Base-by-base conservation (phyloP, 208 protist species). In the Acanthamoeba royreba region DNA sequence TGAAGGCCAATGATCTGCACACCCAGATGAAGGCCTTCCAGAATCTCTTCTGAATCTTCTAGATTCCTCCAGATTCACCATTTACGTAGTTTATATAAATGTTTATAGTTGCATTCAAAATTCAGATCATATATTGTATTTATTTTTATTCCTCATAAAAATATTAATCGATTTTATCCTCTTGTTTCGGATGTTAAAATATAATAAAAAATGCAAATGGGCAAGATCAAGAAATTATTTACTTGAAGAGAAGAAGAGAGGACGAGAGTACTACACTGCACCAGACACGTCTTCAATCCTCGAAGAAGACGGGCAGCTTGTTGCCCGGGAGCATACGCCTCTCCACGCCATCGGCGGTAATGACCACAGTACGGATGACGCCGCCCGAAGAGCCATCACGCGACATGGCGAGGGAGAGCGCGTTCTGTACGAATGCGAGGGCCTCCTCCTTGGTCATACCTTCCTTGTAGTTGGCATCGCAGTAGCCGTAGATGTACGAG, bases 371-470 rank as follows among this genome's bases (percentile, higher is more conserved):
- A 49, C 99, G 97, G 88, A 99, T 99, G 52, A 99, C 96, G 69
- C 99, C 99, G 92, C 99, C 99, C 93, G 98, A 99, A 46, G 98
- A 99, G 55, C 99, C 99, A 95, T 99, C 99, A 85, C 99, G 97
- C 58, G 97, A 98, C 98, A 99, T 99, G 33, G 99, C 99, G 49
- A 99, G 98, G 17, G 99, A 98, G 31, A 99, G 97, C 1, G 99
- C 94, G 28, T 96, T 97, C 42, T 46, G 96, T 92, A 99, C 99
- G 95, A 99, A 99, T 9, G 95, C 72, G 25, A 99, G 53, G 81
- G 98, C 98, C 96, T 99, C 98, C 19, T 99, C 98, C 94, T 99
- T 98, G 15, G 97, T 98, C 99, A 99, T 99, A 42, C 96, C 97
- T 13, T 97, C 95, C 94, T 98, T 99, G 95, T 98, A 99, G 94